A percentile compares a stretch with the other conserved stretches of the same genome.
These are phyloP conservation scores for Ustilago curta DNA, from an alignment of 1,284 basidiomycete species.

Conservation along the genomic window DNA sequence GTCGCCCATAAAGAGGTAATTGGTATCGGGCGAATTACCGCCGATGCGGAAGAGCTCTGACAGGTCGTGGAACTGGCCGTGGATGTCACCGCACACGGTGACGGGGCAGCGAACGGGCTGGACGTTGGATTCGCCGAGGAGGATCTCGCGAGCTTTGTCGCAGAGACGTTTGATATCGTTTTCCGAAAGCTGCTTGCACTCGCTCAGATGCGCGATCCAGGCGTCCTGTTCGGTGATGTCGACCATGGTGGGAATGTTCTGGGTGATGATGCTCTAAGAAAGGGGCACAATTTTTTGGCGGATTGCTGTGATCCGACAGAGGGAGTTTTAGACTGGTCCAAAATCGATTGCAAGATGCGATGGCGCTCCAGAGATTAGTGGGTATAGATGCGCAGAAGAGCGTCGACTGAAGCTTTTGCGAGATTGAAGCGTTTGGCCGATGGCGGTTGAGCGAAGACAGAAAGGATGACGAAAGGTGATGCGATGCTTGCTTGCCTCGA, in stretches of 20 bases:
- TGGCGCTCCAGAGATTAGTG: neutral
- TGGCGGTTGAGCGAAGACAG: too few relatives aligned
- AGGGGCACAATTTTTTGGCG: neutral
- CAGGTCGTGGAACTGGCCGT: slow-evolving; percentile 96
- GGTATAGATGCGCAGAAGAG: slow-evolving; percentile 6
- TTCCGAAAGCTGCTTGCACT: slow-evolving; percentile 97
- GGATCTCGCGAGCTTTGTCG: slow-evolving; percentile 97
- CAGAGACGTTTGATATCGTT: slow-evolving; percentile 96
- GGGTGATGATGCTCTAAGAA: neutral
- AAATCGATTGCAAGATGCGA: slow-evolving; percentile 1
- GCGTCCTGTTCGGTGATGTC: slow-evolving; percentile 68
- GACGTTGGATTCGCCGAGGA: slow-evolving; percentile 77
- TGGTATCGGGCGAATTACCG: slow-evolving; percentile 98
- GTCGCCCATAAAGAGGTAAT: slow-evolving; percentile 99
- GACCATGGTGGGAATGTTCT: slow-evolving; percentile 51
- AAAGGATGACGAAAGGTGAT: too few relatives aligned
- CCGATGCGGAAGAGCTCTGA: slow-evolving; percentile 99
- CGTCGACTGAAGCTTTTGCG: too few relatives aligned
- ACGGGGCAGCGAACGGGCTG: slow-evolving; percentile 92
- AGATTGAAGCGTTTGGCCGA: too few relatives aligned
- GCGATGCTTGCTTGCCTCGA: too few relatives aligned
- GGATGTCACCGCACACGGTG: slow-evolving; percentile 79
- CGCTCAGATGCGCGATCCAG: slow-evolving; percentile 96
- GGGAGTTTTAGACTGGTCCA: neutral
- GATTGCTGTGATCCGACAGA: neutral